Conservation (phyloP, 2,329 filamentous ascomycete genomes). For the Ampelomyces quisqualis region DNA sequence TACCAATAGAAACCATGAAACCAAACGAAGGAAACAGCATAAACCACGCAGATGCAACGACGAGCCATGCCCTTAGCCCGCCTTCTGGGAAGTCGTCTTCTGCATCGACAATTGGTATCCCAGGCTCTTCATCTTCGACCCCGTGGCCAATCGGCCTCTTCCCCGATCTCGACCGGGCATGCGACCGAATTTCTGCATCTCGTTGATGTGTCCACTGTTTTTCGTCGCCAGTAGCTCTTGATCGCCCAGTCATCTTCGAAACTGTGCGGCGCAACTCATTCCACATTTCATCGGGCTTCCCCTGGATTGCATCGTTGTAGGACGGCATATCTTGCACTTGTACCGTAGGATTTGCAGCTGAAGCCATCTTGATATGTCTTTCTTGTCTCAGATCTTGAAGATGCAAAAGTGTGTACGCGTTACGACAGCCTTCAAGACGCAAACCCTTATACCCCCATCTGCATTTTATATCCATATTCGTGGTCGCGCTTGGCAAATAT, state of each 20-base stretch:
- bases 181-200: slow-evolving; percentile 9
- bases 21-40: slow-evolving; percentile 41
- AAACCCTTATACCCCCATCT: slow-evolving; percentile 1
- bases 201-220: slow-evolving; percentile 12
- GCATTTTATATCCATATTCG: slow-evolving; percentile 10
- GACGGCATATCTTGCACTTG: slow-evolving; percentile 25
- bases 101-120: slow-evolving; percentile 19
- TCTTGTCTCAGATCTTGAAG: background rate
- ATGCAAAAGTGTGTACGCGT: background rate
- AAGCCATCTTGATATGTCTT: slow-evolving; percentile 25
- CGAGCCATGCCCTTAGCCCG: slow-evolving; percentile 44
- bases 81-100: slow-evolving; percentile 44
- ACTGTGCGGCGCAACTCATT: slow-evolving; percentile 19
- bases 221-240: slow-evolving; percentile 16
- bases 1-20: slow-evolving; percentile 57
- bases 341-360: slow-evolving; percentile 28
- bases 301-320: slow-evolving; percentile 4
- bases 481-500: slow-evolving; percentile 1
- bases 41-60: slow-evolving; percentile 42
- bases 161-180: slow-evolving; percentile 9
- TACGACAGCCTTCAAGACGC: background rate
- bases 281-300: slow-evolving; percentile 23
- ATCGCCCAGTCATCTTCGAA: slow-evolving; percentile 24
- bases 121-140: slow-evolving; percentile 9
- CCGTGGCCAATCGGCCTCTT: slow-evolving; percentile 3